Evolutionary conservation across 1,284 basidiomycete species (phyloP), one percentile per base, ranked within the genome.

Genomic region (Vanrija humicola): DNA sequence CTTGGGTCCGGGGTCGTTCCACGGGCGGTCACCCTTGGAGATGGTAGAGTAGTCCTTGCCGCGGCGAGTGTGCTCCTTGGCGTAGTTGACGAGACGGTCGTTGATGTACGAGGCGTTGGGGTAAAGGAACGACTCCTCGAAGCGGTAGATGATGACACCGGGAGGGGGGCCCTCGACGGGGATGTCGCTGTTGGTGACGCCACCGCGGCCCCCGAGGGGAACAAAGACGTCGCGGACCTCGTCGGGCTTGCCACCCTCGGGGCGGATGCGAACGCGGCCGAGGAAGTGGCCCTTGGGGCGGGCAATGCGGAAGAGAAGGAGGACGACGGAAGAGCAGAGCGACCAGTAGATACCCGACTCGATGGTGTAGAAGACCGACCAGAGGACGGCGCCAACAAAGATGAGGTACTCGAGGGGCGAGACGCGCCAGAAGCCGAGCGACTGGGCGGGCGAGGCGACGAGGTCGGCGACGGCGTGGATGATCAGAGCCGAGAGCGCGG

Each of bases 341-440:
- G 93, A 91, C 44, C 87, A 86, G 77, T 98, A 98, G 74, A 98
- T 94, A 52, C 95, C 96, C 55, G 90, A 83, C 78, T 98, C 95
- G 68, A 97, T 92, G 34, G 84, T 83, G 42, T 87, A 84, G 79
- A 94, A 94, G 45, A 95, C 75, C 10, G 91, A 94, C 69, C 90
- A 86, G 29, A 98, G 76, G 16, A 98, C 95, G 21, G 90, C 90
- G 38, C 73, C 75, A 43, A 76, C 66, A 83, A 89, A 98, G 73
- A 98, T 98, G 68, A 95, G 42, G 76, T 90, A 92, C 75, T 98
- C 95, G 52, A 97, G 78, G 0, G 96, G 95, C 2, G 89, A 90
- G 40, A 97, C 87, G 34, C 89, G 85, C 94, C 94, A 98, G 82
- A 88, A 98, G 21, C 83, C 82, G 77, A 88, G 96, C n/a, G 89